Evolutionary conservation across 441 rosid genomes (phyloP), one percentile per base, ranked within the genome.

Genomic region (Brassica hybrid): DNA sequence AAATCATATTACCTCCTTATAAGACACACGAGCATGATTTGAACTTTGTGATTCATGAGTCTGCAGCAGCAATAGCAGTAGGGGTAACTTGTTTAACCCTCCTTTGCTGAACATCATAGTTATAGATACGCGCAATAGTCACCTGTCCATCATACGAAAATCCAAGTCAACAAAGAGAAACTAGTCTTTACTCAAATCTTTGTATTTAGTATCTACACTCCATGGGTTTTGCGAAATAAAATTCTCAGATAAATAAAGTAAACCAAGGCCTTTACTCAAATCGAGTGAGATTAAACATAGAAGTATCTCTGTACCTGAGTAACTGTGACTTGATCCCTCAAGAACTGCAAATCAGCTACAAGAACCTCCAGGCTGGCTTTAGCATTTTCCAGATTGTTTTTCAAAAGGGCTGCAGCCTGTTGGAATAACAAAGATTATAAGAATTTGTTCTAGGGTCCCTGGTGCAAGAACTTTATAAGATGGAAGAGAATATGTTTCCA

Each of bases 281-380:
- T 54, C 16, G 25, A 21, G 43, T 52, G 32, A 68, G 19, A 50
- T 52, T 16, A 6, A 5, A 38, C 3, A 41, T 45, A 65, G 3
- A 69, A 58, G 68, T 16, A 23, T 52, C 41, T 65, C 2, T 34
- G 27, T 84, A 96, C 97, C 98, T 92, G 97, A 52, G 98, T 91
- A 83, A 92, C 88, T 54, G 97, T 94, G 80, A 92, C 97, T 80
- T 96, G 97, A 82, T 96, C 98, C 88, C 97, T 89, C 85, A 90
- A 86, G 83, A 96, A 94, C 57, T 89, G 99, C 56, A 92, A 85
- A 88, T 95, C 98, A 14, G 87, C 91, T 65, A 93, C 74, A 68
- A 95, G 98, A 73, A 89, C 98, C 87, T 89, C 97, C 77, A 93
- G 81, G 82, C 99, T 93, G 62, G 97, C 97, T 86, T 87, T 94